Base-by-base conservation (phyloP, 2,329 filamentous ascomycete species). In the Curvularia sp. region DNA sequence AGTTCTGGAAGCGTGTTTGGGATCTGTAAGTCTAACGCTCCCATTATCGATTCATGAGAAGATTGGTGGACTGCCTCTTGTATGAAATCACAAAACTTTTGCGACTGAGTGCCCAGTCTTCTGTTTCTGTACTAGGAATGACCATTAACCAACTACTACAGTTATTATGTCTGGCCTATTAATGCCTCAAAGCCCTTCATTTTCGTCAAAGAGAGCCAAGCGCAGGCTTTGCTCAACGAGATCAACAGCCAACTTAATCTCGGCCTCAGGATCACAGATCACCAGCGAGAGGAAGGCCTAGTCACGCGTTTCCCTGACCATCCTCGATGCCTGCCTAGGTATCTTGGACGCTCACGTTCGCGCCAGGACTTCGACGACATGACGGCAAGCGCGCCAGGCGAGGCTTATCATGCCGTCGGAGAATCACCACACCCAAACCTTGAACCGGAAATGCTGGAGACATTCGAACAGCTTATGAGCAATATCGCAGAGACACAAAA, bases 121-220 rank as follows among this genome's bases (percentile, higher is more conserved):
- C 35, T 30, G 20, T 31, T 13, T 18, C 26, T 8, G 4, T 20
- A 3, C 10, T 2, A 47, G 18, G 10, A 31, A n/a, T 12, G 13
- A 4, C 6, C 9, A 13, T 22, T 47, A 18, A 20, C 26, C n/a
- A n/a, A 33, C 8, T 20, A 20, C n/a, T 12, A 22, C 48, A 91
- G 89, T 54, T 92, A 89, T 75, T 93, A 90, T 73, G 70, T 92
- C 35, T 82, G 87, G 70, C 74, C 79, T 7, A 76, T 79, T 13
- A 74, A 80, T 30, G 47, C 59, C 6, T 35, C 52, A n/a, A 83
- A 82, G 50, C 86, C 88, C 1, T 79, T 89, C 26, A 75, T 94
- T 24, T 82, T 97, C 35, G 84, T 96, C 0, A 85, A 88, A 0
- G 86, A 87, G 1, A 66, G 71, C 1, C 90, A 96, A 72, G 84